Conservation (phyloP, 306 rosid genomes). For the Malus asiatica region DNA sequence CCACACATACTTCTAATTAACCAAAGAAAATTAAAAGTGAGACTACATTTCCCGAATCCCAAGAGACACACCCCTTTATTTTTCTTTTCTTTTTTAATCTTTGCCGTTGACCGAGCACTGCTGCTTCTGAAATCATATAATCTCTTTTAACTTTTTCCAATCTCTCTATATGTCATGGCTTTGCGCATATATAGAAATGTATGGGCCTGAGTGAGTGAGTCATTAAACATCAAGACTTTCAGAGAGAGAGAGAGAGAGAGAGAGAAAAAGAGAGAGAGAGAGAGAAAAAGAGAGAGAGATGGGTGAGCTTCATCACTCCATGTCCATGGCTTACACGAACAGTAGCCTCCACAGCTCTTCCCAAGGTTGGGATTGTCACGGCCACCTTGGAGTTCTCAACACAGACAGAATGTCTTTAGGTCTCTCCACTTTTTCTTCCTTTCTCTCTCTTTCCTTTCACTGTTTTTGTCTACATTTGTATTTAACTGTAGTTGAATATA, state of each 20-base stretch:
- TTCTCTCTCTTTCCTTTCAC: not conserved
- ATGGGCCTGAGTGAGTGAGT: not conserved
- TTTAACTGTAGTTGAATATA: not conserved
- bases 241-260: no score
- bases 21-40: slow-evolving; percentile 31
- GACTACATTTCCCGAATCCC: slow-evolving; percentile 75
- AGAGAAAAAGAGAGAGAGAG: no score
- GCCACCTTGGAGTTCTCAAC: slow-evolving; percentile 60
- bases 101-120: slow-evolving; percentile 63
- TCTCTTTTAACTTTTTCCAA: not conserved
- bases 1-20: slow-evolving; percentile 32
- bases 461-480: not conserved
- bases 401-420: slow-evolving; percentile 60
- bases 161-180: not conserved
- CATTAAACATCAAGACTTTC: not conserved
- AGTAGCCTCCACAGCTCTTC: slow-evolving; percentile 44
- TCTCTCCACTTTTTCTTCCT: not conserved
- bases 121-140: slow-evolving; percentile 29
- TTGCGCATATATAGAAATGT: slow-evolving; percentile 39
- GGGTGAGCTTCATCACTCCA: slow-evolving; percentile 62
- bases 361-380: slow-evolving; percentile 48
- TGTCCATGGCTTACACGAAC: slow-evolving; percentile 35
- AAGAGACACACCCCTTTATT: slow-evolving; percentile 36
- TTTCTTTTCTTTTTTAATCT: slow-evolving; percentile 7
- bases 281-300: slow-evolving; percentile 2